These are phyloP conservation scores for Botryosphaeria dothidea DNA, from an alignment of 2,329 filamentous ascomycete genomes.

Conservation along the genomic window DNA sequence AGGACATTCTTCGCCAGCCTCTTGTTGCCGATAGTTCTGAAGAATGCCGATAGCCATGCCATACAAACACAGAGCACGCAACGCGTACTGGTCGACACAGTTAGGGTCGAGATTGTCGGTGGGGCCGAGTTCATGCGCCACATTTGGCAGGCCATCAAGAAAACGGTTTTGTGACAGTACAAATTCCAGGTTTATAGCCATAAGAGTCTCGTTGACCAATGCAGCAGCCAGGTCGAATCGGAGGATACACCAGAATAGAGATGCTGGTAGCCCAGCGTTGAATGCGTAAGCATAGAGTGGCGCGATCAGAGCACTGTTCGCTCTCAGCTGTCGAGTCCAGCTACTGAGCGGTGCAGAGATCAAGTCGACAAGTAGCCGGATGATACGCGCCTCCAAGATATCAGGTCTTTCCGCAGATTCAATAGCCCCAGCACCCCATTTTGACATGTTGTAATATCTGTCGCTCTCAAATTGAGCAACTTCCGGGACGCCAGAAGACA, in stretches of 20 bases:
- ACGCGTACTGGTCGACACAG: constrained; percentile 2
- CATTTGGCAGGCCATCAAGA: neutral
- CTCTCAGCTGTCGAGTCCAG: neutral
- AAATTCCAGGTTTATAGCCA: neutral
- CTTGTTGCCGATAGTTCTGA: neutral
- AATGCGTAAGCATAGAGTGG: neutral
- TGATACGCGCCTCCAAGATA: neutral
- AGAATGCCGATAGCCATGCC: neutral
- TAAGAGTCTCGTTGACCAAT: neutral
- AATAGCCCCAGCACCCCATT: constrained; percentile 51
- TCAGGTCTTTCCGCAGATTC: constrained; percentile 48
- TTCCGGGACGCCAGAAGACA: neutral
- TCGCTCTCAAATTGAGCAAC: constrained; percentile 1
- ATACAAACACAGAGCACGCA: neutral
- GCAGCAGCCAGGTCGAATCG: constrained; percentile 3
- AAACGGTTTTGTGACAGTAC: neutral
- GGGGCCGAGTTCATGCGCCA: neutral
- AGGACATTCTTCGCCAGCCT: constrained; percentile 14
- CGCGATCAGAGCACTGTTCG: neutral
- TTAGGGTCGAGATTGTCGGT: neutral
- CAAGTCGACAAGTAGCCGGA: constrained; percentile 1
- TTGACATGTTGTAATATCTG: constrained; percentile 32
- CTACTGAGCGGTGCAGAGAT: neutral
- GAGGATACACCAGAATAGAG: constrained; percentile 2
- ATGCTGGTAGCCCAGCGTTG: neutral